Conservation (phyloP, 2,329 filamentous ascomycete species). For the Trichoderma afroharzianum region DNA sequence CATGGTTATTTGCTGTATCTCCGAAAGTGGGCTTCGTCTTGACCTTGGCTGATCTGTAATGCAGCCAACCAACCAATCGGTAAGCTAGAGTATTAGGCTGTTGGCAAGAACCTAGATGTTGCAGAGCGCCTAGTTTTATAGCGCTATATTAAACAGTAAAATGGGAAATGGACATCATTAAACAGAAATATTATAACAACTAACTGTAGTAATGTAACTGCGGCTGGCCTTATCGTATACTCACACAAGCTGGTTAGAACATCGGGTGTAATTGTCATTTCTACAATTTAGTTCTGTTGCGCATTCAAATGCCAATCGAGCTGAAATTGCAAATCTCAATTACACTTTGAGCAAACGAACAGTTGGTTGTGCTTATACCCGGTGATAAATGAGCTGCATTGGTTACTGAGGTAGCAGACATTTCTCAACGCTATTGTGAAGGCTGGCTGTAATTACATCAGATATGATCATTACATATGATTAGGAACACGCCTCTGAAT, state of each 20-base stretch:
- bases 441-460: neutral
- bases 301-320: too few relatives aligned
- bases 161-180: too few relatives aligned
- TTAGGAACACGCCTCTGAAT: too few relatives aligned
- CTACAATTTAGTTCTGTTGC: neutral
- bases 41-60: neutral
- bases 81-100: neutral
- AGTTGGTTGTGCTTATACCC: neutral
- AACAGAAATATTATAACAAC: too few relatives aligned
- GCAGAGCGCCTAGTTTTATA: neutral
- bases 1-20: neutral
- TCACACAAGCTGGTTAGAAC: too few relatives aligned
- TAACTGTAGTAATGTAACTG: too few relatives aligned
- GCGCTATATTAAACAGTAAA: neutral
- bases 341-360: too few relatives aligned
- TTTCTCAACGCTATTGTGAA: accelerated
- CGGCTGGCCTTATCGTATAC: too few relatives aligned
- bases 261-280: too few relatives aligned
- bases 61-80: neutral
- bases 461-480: accelerated
- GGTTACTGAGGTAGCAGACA: neutral
- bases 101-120: neutral
- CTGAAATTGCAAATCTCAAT: too few relatives aligned
- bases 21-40: neutral
- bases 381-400: neutral